phyloP scores from a whole-genome alignment of 352 stramenopile genomes.

The Halophytophthora batemanensis region DNA sequence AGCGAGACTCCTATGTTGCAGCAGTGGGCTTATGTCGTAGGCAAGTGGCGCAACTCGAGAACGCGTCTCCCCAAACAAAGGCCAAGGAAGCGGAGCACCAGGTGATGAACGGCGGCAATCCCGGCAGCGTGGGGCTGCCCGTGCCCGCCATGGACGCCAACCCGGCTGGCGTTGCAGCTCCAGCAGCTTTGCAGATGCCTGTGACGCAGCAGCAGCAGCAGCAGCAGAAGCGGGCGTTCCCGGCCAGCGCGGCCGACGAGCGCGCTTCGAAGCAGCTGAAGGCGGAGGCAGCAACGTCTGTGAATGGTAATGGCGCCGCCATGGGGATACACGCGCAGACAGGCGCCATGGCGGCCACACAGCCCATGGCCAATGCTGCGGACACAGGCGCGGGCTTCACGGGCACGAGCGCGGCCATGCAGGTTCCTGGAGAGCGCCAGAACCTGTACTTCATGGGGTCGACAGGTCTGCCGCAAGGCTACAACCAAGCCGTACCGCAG shows the following conservation, averaged over 20 bases:
- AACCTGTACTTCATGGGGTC: conserved; percentile 27
- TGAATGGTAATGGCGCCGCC: not conserved
- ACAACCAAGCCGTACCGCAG: conserved; percentile 19
- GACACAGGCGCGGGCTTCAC: not conserved
- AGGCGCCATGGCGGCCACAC: conserved; percentile 22
- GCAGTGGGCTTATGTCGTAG: too few relatives aligned
- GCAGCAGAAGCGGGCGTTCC: conserved; percentile 25
- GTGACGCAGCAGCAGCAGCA: not conserved
- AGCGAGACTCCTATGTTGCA: too few relatives aligned
- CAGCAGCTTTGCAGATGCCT: too few relatives aligned
- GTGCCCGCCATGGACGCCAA: not conserved
- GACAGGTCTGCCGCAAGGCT: conserved; percentile 30
- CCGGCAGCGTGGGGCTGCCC: not conserved
- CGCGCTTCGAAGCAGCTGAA: conserved; percentile 33
- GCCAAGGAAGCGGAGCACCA: conserved; percentile 1
- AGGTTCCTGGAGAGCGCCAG: not conserved
- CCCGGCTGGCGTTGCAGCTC: too few relatives aligned
- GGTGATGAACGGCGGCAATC: conserved; percentile 4
- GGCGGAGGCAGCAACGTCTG: conserved; percentile 12
- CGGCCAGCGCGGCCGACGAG: conserved; percentile 16
- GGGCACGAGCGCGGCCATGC: too few relatives aligned
- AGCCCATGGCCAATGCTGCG: conserved; percentile 21
- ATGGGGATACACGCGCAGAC: conserved; percentile 13
- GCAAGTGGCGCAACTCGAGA: too few relatives aligned
- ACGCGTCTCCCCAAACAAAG: too few relatives aligned